phyloP scores from a whole-genome alignment of 2,329 filamentous ascomycete species.

The Byssochlamys sp. region DNA sequence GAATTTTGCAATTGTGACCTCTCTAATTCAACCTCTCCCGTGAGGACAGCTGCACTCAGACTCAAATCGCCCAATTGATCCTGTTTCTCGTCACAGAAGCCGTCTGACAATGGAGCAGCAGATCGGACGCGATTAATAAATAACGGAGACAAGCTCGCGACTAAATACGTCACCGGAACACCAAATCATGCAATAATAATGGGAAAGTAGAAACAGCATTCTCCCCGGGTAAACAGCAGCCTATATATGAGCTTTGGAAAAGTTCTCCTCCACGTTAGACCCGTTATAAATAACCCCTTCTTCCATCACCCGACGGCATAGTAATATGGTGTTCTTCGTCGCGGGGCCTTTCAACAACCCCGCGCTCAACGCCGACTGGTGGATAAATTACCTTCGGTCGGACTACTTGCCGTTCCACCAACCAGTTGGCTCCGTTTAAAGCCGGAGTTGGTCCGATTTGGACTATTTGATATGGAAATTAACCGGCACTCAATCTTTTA shows the following conservation, averaged over 20 bases:
- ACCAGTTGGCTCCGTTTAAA: background rate
- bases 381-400: background rate
- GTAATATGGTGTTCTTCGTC: background rate
- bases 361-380: constrained; percentile 1
- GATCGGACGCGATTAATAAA: background rate
- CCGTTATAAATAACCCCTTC: background rate
- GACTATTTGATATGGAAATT: background rate
- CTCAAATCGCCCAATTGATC: background rate
- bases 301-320: background rate
- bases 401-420: background rate
- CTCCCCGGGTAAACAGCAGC: background rate
- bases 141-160: background rate
- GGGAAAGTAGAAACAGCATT: background rate
- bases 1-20: background rate
- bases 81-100: background rate
- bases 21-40: background rate
- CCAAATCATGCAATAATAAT: background rate
- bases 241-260: background rate
- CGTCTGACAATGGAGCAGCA: background rate
- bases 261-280: background rate
- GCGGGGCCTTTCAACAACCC: background rate
- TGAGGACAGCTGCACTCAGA: background rate
- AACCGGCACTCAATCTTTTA: too few relatives aligned
- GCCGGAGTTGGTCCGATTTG: background rate
- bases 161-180: background rate